Evolutionary conservation across 129 eudicot species (phyloP), one percentile per base, ranked within the genome.

Genomic region (Arctium minus): DNA sequence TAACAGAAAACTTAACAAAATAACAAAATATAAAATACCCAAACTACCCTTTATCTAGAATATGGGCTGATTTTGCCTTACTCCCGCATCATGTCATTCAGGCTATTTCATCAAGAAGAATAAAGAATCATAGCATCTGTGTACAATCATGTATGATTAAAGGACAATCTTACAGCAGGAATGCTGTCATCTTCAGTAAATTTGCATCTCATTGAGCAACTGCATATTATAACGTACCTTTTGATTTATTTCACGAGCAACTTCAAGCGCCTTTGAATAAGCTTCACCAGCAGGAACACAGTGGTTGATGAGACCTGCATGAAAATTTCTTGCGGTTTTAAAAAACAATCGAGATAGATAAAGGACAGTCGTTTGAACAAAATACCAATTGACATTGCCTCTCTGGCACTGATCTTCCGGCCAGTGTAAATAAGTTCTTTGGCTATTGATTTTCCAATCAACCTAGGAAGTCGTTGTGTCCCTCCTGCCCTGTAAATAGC

Each of bases 361-460:
- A 40, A 76, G 50, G 38, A 40, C 36, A 35, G 40, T 44, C 80
- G 53, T 71, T 62, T 31, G 17, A 56, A 32, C 5, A 44, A 86
- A 86, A 74, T 87, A 93, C 99, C 99, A 42, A 93, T 75, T 17
- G 92, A 81, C n/a, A 88, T 67, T 37, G 99, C 99, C 67, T 96
- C 98, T 83, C 76, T 82, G 69, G 97, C 94, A 69, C 86, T 46
- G 42, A 96, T 78, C 82, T 85, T 96, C 70, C 96, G 90, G 75
- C 99, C 99, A 11, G 99, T 93, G 86, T 89, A 93, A 74, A 96
- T 96, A 65, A 96, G 94, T 60, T 96, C 99, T 85, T 96, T 96
- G 53, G 99, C 99, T 60, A 81, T 80, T 70, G 99, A 96, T 85
- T 87, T 92, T 87, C 99, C 98, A 70, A 92, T 90, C 87, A 96